Base-by-base conservation (phyloP, 805 yeast genomes). In the Kregervanrija delftensis region DNA sequence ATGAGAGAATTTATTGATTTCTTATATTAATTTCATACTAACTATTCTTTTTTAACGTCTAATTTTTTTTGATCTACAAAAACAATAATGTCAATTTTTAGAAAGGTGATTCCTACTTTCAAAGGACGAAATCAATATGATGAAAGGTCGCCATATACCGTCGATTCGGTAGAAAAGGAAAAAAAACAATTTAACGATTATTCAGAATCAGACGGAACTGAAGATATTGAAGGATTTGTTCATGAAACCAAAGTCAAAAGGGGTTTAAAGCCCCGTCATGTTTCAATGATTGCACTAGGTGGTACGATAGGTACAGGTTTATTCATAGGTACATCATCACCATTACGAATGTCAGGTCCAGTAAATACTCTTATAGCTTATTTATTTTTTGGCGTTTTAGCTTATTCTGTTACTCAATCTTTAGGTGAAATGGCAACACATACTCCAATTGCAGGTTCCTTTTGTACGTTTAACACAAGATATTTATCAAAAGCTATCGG, bases 231-330 rank as follows among this genome's bases (percentile, higher is more conserved):
- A 33, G 51, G 45, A 22, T 47, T 16, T 11, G 41, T 49, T 12
- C 39, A 41, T 33, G 50, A 49, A 30, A 43, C 45, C 11, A 15
- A 45, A 30, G 46, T 49, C 9, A 73, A 74, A 54, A 68, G 88
- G 58, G 72, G 70, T 39, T 65, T 83, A 48, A 78, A 80, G 57
- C 77, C 81, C 16, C 68, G 89, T 55, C 87, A 81, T 52, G 72
- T 83, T 38, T 72, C 82, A 31, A 81, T 83, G 87, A 74, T 83
- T 53, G 86, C 88, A 37, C 69, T 83, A 22, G 89, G 89, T 47
- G 89, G 88, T 48, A 80, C 89, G 32, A 81, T 83, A 51, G 90
- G 90, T 53, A 82, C 89, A 2, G 90, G 91, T 59, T 67, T 83
- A 31, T 81, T 83, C 68, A 77, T 83, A 37, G 77, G 84, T 55